Conservation (phyloP, 768 basidiomycete genomes). For the Lyophyllum semitale region DNA sequence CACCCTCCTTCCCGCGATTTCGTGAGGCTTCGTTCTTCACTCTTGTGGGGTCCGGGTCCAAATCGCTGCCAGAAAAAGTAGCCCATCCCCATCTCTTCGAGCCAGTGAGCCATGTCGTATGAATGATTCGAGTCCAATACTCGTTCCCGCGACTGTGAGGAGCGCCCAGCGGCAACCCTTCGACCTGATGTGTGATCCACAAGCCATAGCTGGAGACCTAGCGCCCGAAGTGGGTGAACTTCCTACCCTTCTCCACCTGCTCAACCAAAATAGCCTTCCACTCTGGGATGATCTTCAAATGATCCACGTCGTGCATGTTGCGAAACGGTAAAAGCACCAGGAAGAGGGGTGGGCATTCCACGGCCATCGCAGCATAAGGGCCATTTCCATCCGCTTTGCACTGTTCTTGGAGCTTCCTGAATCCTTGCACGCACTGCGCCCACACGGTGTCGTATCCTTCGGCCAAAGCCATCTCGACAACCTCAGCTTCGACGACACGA, state of each 20-base stretch:
- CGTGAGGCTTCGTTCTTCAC: too few relatives aligned
- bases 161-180: too few relatives aligned
- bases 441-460: conserved; percentile 16
- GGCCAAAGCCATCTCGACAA: not conserved
- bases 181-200: too few relatives aligned
- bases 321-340: conserved; percentile 35
- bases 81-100: too few relatives aligned
- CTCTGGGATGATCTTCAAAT: conserved; percentile 4
- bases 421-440: conserved; percentile 22
- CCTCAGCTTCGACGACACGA: conserved; percentile 26
- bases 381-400: conserved; percentile 23
- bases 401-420: conserved; percentile 23
- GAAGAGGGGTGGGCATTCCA: conserved; percentile 29
- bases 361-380: conserved; percentile 22
- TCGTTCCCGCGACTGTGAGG: too few relatives aligned
- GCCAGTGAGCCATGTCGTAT: too few relatives aligned
- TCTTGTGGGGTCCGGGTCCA: too few relatives aligned
- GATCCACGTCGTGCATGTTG: conserved; percentile 22
- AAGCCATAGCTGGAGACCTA: too few relatives aligned
- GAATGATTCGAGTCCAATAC: too few relatives aligned
- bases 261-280: conserved; percentile 5
- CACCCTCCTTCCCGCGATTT: too few relatives aligned
- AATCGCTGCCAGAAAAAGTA: too few relatives aligned
- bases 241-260: conserved; percentile 8
- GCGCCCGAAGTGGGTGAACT: too few relatives aligned